These are phyloP conservation scores for Gnetum montanum DNA, from an alignment of 75 land plant species.

Conservation along the genomic window DNA sequence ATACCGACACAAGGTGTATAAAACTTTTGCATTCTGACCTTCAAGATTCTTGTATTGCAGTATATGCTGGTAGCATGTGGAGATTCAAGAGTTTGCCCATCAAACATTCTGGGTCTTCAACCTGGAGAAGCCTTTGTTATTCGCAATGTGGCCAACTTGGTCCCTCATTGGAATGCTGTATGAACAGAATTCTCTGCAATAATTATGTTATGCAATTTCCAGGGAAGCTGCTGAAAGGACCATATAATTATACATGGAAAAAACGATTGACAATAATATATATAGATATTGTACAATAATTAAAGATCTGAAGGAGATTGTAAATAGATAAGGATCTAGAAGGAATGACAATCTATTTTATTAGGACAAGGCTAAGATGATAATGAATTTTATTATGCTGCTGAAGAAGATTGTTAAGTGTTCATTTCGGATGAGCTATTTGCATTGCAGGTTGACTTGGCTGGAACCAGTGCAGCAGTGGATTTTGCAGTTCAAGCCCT, in stretches of 20 bases:
- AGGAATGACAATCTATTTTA: no score
- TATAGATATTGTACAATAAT: no score
- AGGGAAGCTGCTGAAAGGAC: not conserved
- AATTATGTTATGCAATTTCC: not conserved
- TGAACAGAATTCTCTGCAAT: conserved; percentile 1
- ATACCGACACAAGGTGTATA: not conserved
- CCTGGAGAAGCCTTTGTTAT: conserved; percentile 87
- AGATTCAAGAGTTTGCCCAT: conserved; percentile 90
- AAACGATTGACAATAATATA: no score
- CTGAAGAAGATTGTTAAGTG: no score
- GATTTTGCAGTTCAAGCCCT: conserved; percentile 66
- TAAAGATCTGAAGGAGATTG: no score
- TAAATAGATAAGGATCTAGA: no score
- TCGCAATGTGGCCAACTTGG: conserved; percentile 78
- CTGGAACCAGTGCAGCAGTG: conserved; percentile 70
- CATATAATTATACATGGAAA: not conserved
- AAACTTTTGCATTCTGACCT: not conserved
- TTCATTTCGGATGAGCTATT: no score
- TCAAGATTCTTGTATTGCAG: conserved; percentile 39
- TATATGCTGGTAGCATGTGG: conserved; percentile 87
- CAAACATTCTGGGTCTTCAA: conserved; percentile 64
- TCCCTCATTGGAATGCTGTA: conserved; percentile 46
- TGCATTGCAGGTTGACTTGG: conserved; percentile 23
- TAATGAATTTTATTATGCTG: no score
- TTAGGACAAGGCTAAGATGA: no score